These are phyloP conservation scores for Cryomyces minteri DNA, from an alignment of 495 filamentous ascomycete genomes.

Conservation along the genomic window DNA sequence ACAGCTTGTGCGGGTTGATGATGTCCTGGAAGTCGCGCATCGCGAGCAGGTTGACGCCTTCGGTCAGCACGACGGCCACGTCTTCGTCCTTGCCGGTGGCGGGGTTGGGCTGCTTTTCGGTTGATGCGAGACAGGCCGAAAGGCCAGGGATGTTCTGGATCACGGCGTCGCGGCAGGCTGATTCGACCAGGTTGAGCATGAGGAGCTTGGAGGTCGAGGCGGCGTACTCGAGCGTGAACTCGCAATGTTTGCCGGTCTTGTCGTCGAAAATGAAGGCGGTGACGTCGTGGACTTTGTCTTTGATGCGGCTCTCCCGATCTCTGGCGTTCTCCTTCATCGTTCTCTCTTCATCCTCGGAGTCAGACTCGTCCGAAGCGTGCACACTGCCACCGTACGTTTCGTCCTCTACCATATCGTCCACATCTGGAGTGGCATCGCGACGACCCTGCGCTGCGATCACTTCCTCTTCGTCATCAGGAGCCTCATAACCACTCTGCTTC, in stretches of 20 bases:
- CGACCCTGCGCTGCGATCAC: slow-evolving; percentile 37
- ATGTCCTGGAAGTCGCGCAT: slow-evolving; percentile 76
- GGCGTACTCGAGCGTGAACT: slow-evolving; percentile 71
- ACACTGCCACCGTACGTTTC: not conserved
- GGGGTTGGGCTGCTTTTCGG: slow-evolving; percentile 37
- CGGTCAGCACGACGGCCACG: slow-evolving; percentile 45
- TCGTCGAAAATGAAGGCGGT: slow-evolving; percentile 67
- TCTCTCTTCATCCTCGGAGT: slow-evolving; percentile 8
- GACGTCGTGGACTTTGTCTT: slow-evolving; percentile 41
- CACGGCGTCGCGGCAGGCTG: slow-evolving; percentile 51
- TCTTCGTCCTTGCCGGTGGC: slow-evolving; percentile 26
- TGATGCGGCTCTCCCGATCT: slow-evolving; percentile 47
- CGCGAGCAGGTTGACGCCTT: slow-evolving; percentile 74
- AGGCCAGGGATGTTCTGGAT: slow-evolving; percentile 76
- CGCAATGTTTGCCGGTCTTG: slow-evolving; percentile 49
- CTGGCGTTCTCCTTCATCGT: slow-evolving; percentile 19
- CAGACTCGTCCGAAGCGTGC: not conserved
- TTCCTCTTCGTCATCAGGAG: slow-evolving; percentile 80
- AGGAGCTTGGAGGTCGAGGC: slow-evolving; percentile 73
- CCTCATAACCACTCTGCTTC: slow-evolving; percentile 76
- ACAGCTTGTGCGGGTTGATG: slow-evolving; percentile 71
- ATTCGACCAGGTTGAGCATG: slow-evolving; percentile 75
- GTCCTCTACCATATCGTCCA: slow-evolving; percentile 15
- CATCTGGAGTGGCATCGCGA: slow-evolving; percentile 31
- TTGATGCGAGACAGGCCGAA: slow-evolving; percentile 47